Evolutionary conservation across 1,284 basidiomycete genomes (phyloP).

Genomic region (Volvariella surrecta): DNA sequence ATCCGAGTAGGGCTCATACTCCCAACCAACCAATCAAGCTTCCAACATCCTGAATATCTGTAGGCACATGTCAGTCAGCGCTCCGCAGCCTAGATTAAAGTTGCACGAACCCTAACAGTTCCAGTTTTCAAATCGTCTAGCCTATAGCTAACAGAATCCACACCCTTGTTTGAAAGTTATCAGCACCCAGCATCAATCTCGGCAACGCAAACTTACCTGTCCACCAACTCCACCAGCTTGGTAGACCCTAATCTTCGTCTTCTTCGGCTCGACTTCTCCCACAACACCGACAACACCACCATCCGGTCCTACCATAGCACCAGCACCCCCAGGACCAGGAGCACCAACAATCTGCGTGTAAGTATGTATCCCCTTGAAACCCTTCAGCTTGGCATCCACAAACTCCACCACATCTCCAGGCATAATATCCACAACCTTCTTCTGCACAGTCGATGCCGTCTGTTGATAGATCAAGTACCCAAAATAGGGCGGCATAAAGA

Average conservation of each 20-base stretch:
- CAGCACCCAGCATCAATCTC: slow-evolving; percentile 8
- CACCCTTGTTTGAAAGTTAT: slow-evolving; percentile 24
- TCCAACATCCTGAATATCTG: too few relatives aligned
- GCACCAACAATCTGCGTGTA: slow-evolving; percentile 62
- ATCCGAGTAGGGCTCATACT: too few relatives aligned
- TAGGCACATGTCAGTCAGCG: too few relatives aligned
- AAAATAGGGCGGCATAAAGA: slow-evolving; percentile 29
- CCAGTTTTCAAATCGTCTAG: slow-evolving; percentile 88
- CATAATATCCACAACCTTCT: slow-evolving; percentile 71
- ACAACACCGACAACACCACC: slow-evolving; percentile 70
- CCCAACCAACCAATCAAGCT: too few relatives aligned
- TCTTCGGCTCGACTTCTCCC: slow-evolving; percentile 77
- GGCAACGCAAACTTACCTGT: slow-evolving; percentile 37
- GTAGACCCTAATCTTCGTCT: slow-evolving; percentile 75
- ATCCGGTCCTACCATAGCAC: slow-evolving; percentile 10
- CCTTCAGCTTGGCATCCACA: slow-evolving; percentile 77
- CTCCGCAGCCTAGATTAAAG: background rate
- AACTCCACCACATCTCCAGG: slow-evolving; percentile 80
- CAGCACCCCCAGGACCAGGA: slow-evolving; percentile 12
- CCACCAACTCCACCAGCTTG: slow-evolving; percentile 77
- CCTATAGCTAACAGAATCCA: slow-evolving; percentile 78
- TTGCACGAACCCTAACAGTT: slow-evolving; percentile 52
- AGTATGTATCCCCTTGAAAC: slow-evolving; percentile 73
- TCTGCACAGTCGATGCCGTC: slow-evolving; percentile 56
- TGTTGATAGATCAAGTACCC: slow-evolving; percentile 75